Conservation (phyloP, 495 filamentous ascomycete genomes). For the Aspergillus indologenus region DNA sequence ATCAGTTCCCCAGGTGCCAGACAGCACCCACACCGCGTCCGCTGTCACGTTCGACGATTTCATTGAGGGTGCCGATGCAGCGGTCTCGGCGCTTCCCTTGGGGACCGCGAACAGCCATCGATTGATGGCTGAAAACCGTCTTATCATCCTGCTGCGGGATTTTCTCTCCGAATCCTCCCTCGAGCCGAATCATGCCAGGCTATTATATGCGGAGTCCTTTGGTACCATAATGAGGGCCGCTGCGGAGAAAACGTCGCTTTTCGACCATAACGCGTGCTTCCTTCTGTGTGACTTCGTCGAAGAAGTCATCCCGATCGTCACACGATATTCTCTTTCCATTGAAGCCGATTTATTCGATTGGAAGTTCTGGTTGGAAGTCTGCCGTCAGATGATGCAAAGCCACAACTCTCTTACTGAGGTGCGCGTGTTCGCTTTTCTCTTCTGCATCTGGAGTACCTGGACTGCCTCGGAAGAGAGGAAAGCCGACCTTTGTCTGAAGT, state of each 20-base stretch:
- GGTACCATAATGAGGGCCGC: slow-evolving; percentile 67
- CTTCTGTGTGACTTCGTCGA: slow-evolving; percentile 91
- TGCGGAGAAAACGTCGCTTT: slow-evolving; percentile 73
- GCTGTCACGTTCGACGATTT: slow-evolving; percentile 75
- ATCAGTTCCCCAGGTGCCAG: slow-evolving; percentile 47
- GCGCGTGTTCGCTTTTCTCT: slow-evolving; percentile 82
- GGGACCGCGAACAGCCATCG: slow-evolving; percentile 66
- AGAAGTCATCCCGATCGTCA: slow-evolving; percentile 63
- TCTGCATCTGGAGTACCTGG: slow-evolving; percentile 74
- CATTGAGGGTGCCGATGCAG: slow-evolving; percentile 65
- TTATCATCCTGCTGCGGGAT: slow-evolving; percentile 84
- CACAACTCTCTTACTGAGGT: slow-evolving; percentile 95
- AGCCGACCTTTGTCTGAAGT: slow-evolving; percentile 67
- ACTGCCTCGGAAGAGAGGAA: slow-evolving; percentile 65
- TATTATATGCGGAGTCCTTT: slow-evolving; percentile 79
- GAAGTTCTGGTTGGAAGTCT: slow-evolving; percentile 86
- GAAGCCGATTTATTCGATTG: slow-evolving; percentile 61
- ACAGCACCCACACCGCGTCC: slow-evolving; percentile 54
- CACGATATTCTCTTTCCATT: slow-evolving; percentile 53
- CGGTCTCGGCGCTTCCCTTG: slow-evolving; percentile 63
- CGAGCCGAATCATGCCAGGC: slow-evolving; percentile 53
- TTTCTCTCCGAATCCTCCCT: slow-evolving; percentile 69
- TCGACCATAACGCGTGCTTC: slow-evolving; percentile 86
- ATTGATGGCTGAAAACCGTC: slow-evolving; percentile 86
- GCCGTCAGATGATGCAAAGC: slow-evolving; percentile 76